These are phyloP conservation scores for Aspergillus nanangensis DNA, from an alignment of 495 filamentous ascomycete species.

Conservation along the genomic window DNA sequence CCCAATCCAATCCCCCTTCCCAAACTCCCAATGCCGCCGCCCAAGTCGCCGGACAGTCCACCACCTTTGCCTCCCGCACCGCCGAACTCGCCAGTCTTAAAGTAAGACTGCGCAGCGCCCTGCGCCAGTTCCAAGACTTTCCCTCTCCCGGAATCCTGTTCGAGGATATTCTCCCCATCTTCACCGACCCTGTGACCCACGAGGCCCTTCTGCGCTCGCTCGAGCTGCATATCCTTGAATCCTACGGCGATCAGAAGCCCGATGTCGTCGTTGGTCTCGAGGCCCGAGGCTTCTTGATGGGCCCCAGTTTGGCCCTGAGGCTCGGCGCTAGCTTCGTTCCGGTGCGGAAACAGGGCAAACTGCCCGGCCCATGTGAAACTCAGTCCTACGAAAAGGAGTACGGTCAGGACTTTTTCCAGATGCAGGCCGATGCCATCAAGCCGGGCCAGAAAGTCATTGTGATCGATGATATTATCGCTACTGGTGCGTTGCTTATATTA, in stretches of 20 bases:
- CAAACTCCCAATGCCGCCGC: constrained; percentile 40
- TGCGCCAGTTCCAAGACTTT: constrained; percentile 87
- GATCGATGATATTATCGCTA: constrained; percentile 98
- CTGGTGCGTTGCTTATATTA: constrained; percentile 57
- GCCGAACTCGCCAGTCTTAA: constrained; percentile 92
- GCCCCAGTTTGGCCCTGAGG: constrained; percentile 80
- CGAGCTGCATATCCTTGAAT: constrained; percentile 69
- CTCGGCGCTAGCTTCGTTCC: constrained; percentile 89
- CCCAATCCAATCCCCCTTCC: constrained; percentile 41
- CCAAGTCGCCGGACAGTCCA: constrained; percentile 44
- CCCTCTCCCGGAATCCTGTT: constrained; percentile 92
- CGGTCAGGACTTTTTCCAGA: constrained; percentile 93
- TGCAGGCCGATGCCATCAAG: constrained; percentile 81
- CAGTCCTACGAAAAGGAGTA: constrained; percentile 94
- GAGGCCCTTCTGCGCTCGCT: constrained; percentile 76
- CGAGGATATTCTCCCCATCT: constrained; percentile 97
- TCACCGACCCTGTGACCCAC: constrained; percentile 74
- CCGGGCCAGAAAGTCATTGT: constrained; percentile 85
- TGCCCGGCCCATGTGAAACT: constrained; percentile 81
- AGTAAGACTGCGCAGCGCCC: constrained; percentile 61
- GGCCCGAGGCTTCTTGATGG: constrained; percentile 92
- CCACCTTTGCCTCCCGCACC: constrained; percentile 62
- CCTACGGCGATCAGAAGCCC: constrained; percentile 52
- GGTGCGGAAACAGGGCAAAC: constrained; percentile 92
- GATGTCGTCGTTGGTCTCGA: constrained; percentile 94